Conservation (phyloP, 768 basidiomycete genomes). For the Trametes punicea region DNA sequence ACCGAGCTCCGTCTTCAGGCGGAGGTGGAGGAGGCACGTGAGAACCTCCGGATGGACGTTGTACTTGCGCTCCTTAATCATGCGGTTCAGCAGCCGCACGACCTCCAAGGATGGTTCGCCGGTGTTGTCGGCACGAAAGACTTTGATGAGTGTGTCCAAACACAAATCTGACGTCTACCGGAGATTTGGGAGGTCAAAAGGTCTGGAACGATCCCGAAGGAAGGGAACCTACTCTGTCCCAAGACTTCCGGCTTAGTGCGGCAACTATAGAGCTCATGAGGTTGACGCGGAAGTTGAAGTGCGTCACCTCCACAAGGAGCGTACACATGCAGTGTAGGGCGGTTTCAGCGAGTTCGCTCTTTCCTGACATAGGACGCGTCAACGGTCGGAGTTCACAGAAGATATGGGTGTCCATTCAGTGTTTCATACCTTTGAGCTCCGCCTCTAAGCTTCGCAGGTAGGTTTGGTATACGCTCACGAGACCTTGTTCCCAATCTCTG, state of each 20-base stretch:
- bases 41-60: constrained; percentile 88
- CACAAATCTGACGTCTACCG: constrained; percentile 81
- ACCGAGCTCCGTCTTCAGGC: constrained; percentile 81
- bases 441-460: constrained; percentile 83
- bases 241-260: constrained; percentile 77
- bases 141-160: constrained; percentile 71
- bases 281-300: constrained; percentile 96
- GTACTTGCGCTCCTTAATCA: constrained; percentile 93
- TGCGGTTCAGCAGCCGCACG: constrained; percentile 88
- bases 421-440: constrained; percentile 75
- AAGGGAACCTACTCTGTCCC: constrained; percentile 70
- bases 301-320: constrained; percentile 75
- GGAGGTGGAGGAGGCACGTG: constrained; percentile 77
- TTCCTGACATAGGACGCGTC: constrained; percentile 41
- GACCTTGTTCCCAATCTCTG: constrained; percentile 94
- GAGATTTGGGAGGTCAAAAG: constrained; percentile 11
- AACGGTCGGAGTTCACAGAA: constrained; percentile 22
- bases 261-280: constrained; percentile 86
- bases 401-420: not conserved
- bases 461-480: constrained; percentile 82
- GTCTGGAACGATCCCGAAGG: constrained; percentile 10
- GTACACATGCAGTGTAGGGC: constrained; percentile 87
- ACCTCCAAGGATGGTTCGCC: constrained; percentile 82
- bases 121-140: constrained; percentile 80
- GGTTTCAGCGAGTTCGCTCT: constrained; percentile 60